A percentile compares a stretch with the other conserved stretches of the same genome.
These are phyloP conservation scores for Ophiosphaerella herpotricha DNA, from an alignment of 2,329 filamentous ascomycete species.

Conservation along the genomic window DNA sequence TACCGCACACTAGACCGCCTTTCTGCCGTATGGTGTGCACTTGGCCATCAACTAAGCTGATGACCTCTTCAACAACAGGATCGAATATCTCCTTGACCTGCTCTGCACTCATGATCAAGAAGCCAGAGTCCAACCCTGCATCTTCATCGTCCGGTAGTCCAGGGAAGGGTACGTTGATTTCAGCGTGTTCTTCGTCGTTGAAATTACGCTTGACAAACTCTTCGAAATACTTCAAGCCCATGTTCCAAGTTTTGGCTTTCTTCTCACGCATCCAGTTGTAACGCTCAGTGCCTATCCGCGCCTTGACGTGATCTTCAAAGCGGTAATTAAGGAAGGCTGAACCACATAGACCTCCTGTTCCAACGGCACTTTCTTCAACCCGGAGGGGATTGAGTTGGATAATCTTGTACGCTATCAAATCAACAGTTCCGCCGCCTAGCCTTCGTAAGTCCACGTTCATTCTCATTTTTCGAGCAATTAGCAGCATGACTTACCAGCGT, in stretches of 20 bases:
- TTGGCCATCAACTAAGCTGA: conserved; percentile 50
- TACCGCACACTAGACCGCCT: conserved; percentile 59
- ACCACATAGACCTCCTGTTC: conserved; percentile 76
- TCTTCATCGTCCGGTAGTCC: conserved; percentile 77
- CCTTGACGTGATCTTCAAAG: conserved; percentile 76
- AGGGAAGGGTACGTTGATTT: conserved; percentile 79
- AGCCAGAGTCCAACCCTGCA: conserved; percentile 74
- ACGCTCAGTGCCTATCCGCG: conserved; percentile 66
- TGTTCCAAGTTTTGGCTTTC: conserved; percentile 76
- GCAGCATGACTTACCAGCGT: conserved; percentile 48
- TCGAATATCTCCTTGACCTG: conserved; percentile 76
- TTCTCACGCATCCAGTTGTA: conserved; percentile 78
- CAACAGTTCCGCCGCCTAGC: conserved; percentile 63
- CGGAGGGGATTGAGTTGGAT: conserved; percentile 71
- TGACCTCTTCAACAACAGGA: conserved; percentile 67
- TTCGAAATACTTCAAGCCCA: conserved; percentile 76
- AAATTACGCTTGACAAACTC: conserved; percentile 86
- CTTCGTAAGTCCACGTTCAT: conserved; percentile 2
- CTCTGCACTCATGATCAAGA: conserved; percentile 71
- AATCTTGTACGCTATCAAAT: conserved; percentile 82
- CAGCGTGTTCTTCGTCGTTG: conserved; percentile 75
- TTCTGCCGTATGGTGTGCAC: conserved; percentile 47
- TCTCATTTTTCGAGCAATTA: not conserved
- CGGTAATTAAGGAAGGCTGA: conserved; percentile 80
- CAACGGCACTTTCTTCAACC: conserved; percentile 79